Evolutionary conservation across 805 yeast species (phyloP).

Genomic region (Yarrowia sp.): DNA sequence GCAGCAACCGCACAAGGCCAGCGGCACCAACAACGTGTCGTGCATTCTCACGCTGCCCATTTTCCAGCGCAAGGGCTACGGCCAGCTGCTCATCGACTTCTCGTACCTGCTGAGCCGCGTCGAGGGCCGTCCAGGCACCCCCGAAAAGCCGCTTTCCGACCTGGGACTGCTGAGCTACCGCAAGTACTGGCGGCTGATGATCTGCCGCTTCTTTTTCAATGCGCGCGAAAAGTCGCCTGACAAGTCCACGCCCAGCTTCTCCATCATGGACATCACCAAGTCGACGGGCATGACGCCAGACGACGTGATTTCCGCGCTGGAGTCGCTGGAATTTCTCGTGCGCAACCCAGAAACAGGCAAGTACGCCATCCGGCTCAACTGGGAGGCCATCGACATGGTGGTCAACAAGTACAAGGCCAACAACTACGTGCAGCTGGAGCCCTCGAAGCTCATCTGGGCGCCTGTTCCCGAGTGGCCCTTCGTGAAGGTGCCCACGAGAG

Average conservation of each 20-base stretch:
- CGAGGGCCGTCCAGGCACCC: constrained; percentile 83
- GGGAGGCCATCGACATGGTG: constrained; percentile 44
- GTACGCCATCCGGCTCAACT: constrained; percentile 56
- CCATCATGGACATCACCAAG: constrained; percentile 62
- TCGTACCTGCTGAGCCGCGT: constrained; percentile 74
- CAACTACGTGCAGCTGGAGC: constrained; percentile 51
- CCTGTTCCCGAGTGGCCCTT: constrained; percentile 25
- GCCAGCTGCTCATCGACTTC: constrained; percentile 82
- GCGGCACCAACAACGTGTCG: constrained; percentile 59
- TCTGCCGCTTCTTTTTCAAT: constrained; percentile 43
- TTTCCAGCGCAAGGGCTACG: constrained; percentile 85
- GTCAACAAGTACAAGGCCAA: constrained; percentile 55
- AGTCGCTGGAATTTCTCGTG: constrained; percentile 63
- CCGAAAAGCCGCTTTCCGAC: constrained; percentile 90
- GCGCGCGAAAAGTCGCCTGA: neutral
- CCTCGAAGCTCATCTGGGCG: constrained; percentile 63
- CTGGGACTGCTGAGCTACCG: constrained; percentile 82
- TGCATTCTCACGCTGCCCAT: constrained; percentile 89
- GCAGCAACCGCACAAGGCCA: constrained; percentile 25
- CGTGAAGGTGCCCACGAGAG: neutral
- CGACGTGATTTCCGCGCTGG: constrained; percentile 84
- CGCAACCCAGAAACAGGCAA: constrained; percentile 45
- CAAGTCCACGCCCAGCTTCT: constrained; percentile 31
- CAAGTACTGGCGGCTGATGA: constrained; percentile 75
- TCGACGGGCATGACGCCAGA: constrained; percentile 83